A percentile compares a stretch with the other conserved stretches of the same genome.
Evolutionary conservation across 2,329 filamentous ascomycete species (phyloP).

Genomic region (Monascus ruber): DNA sequence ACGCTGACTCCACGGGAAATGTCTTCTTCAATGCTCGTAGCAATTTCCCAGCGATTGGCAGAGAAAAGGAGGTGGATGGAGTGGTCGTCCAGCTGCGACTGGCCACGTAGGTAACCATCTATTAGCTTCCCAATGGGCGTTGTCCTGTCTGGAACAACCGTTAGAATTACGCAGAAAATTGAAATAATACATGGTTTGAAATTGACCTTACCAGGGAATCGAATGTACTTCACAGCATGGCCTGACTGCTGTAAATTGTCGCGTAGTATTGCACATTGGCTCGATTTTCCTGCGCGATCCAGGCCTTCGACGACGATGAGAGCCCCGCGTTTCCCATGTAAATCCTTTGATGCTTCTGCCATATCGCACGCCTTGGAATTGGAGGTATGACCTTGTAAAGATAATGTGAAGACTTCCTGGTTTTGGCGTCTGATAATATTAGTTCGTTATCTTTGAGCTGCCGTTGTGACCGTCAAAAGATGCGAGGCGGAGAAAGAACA

Average conservation of each 20-base stretch:
- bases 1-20: slow-evolving; percentile 61
- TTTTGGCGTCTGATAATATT: no score
- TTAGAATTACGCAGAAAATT: slow-evolving; percentile 5
- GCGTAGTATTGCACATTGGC: slow-evolving; percentile 64
- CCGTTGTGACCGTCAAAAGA: no score
- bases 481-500: no score
- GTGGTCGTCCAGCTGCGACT: slow-evolving; percentile 69
- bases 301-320: slow-evolving; percentile 80
- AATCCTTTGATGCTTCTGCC: no score
- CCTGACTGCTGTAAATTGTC: slow-evolving; percentile 41
- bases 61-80: slow-evolving; percentile 83
- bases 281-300: slow-evolving; percentile 85
- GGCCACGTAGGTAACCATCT: slow-evolving; percentile 63
- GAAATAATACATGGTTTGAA: slow-evolving; percentile 1
- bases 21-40: slow-evolving; percentile 29
- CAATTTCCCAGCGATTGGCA: slow-evolving; percentile 76
- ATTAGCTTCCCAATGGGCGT: slow-evolving; percentile 84
- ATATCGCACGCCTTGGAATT: no score
- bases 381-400: no score
- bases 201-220: slow-evolving; percentile 51
- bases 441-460: no score
- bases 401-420: no score
- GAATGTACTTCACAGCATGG: slow-evolving; percentile 44
- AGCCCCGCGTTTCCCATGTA: slow-evolving; percentile 44
- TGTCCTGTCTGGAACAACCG: slow-evolving; percentile 51